Conservation (phyloP, 2,329 filamentous ascomycete genomes). For the Diatrype stigma region DNA sequence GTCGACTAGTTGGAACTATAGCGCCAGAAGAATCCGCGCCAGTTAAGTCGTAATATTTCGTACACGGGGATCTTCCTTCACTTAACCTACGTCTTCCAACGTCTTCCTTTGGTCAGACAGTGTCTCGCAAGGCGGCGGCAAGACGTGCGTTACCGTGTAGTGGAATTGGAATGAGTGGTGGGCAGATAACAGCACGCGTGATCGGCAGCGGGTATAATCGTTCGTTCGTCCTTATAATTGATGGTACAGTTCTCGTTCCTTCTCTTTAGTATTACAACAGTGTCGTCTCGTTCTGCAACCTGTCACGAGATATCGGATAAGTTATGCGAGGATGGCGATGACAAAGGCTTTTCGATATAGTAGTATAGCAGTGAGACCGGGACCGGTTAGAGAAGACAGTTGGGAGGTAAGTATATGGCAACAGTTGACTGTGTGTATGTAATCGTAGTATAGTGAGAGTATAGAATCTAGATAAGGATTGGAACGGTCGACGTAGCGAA, state of each 20-base stretch:
- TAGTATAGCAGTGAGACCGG: too few relatives aligned
- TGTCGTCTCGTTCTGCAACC: too few relatives aligned
- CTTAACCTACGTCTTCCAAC: background rate
- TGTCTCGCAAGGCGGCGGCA: background rate
- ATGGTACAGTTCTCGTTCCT: too few relatives aligned
- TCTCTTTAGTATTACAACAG: too few relatives aligned
- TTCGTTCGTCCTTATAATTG: too few relatives aligned
- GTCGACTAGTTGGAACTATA: background rate
- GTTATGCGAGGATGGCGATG: too few relatives aligned
- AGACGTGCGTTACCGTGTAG: background rate
- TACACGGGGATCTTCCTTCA: background rate
- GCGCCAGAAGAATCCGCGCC: background rate
- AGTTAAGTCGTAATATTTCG: background rate
- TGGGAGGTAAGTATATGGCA: background rate
- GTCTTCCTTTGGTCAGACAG: background rate
- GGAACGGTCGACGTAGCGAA: too few relatives aligned
- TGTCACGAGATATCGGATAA: too few relatives aligned
- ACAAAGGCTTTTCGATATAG: too few relatives aligned
- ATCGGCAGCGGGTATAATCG: background rate
- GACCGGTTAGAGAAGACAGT: too few relatives aligned
- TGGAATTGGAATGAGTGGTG: constrained; percentile 2
- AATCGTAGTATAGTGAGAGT: background rate
- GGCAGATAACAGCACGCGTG: background rate
- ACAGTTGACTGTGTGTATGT: background rate
- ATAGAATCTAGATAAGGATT: background rate